phyloP scores from a whole-genome alignment of 2,329 filamentous ascomycete genomes.

The Scedosporium aurantiacum region DNA sequence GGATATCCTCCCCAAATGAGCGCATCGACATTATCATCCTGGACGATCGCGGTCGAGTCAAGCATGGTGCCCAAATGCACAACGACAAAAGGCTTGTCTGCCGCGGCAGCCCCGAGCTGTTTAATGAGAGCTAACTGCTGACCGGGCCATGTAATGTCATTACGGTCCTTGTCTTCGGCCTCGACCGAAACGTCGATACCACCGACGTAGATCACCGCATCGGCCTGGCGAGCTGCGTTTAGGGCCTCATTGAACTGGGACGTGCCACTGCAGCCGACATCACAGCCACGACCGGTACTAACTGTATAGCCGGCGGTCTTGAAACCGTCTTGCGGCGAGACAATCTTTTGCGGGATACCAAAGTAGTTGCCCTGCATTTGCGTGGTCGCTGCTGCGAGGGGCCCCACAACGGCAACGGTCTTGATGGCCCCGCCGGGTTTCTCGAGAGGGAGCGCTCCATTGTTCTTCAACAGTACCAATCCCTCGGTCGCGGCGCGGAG shows the following conservation, averaged over 20 bases:
- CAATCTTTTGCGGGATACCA: constrained; percentile 2
- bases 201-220: constrained; percentile 42
- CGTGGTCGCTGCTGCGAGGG: constrained; percentile 1
- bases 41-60: constrained; percentile 37
- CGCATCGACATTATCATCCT: constrained; percentile 34
- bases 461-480: constrained; percentile 84
- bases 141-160: constrained; percentile 37
- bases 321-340: constrained; percentile 2
- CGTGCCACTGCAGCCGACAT: background rate
- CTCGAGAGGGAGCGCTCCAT: constrained; percentile 62
- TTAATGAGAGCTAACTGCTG: constrained; percentile 38
- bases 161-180: constrained; percentile 39
- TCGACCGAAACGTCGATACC: constrained; percentile 44
- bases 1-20: constrained; percentile 49
- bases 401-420: constrained; percentile 64
- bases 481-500: constrained; percentile 46
- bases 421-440: constrained; percentile 46
- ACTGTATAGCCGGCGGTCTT: constrained; percentile 1
- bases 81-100: constrained; percentile 39
- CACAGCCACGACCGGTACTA: constrained; percentile 9
- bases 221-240: constrained; percentile 29
- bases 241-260: constrained; percentile 15
- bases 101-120: background rate
- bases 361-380: constrained; percentile 7
- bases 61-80: constrained; percentile 40